Evolutionary conservation across 2,329 filamentous ascomycete species (phyloP), one percentile per base, ranked within the genome.

Genomic region (Pyricularia sp.): DNA sequence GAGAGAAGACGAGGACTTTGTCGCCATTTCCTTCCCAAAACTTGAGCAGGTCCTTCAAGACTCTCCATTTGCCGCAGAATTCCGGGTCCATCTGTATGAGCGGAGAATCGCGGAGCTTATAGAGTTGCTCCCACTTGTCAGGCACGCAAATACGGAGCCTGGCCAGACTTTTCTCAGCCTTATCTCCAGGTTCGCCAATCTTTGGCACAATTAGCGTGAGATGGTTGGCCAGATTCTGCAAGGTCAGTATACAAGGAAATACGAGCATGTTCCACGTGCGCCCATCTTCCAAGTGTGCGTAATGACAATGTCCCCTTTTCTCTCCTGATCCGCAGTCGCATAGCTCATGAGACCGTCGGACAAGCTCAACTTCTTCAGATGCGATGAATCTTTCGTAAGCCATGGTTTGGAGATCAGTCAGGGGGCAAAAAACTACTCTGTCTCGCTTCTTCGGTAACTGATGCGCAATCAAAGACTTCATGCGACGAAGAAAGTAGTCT

Each of bases 51-150:
- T 92, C 94, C 77, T 90, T 92, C 33, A 99, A 78, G 0, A 99
- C 88, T 75, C 92, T 93, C 95, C 95, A 99, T 79, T 99, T 99
- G 3, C 95, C 95, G 75, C 95, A 99, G 72, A 94, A 97, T 69
- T 96, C 91, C 0, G 92, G 90, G 73, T 97, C 93, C 1, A 93
- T 90, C 67, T 93, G 90, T 73, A 90, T 91, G 67, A 92, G 79
- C 70, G 98, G 90, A 10, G 88, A 92, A 73, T 97, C 92, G 63
- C 92, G 86, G 25, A 90, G 87, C 12, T 83, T 82, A 75, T 93
- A 95, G 0, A 97, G 82, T 25, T 88, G 81, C 74, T 88, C 82
- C 92, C 93, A 97, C 2, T 83, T 81, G 50, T 90, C 83, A 0
- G 95, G 94, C 20, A 94, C 81, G 68, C 92, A 93, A 1, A 87